Evolutionary conservation across 1,284 basidiomycete species (phyloP).

Genomic region (Trichosporon coremiiforme): DNA sequence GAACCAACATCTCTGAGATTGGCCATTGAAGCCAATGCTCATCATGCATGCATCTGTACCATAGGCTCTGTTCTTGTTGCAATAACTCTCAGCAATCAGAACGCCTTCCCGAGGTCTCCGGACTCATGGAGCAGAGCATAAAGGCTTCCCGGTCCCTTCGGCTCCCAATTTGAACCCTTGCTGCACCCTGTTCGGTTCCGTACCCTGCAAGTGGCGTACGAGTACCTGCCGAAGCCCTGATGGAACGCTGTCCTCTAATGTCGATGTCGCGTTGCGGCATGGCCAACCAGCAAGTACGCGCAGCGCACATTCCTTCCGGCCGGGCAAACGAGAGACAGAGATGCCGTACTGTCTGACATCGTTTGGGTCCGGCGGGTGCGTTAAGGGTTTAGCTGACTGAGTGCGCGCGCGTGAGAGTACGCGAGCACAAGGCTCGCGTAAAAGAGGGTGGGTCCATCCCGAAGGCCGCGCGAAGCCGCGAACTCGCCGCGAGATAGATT

Average conservation of each 20-base stretch:
- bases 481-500: not conserved
- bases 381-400: not conserved
- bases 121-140: no score
- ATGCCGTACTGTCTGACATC: not conserved
- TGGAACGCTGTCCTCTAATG: not conserved
- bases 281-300: not conserved
- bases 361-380: not conserved
- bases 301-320: not conserved
- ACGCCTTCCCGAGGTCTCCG: no score
- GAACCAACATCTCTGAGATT: not conserved
- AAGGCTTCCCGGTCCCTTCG: constrained; percentile 2
- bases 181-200: not conserved
- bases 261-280: not conserved
- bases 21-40: not conserved
- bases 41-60: constrained; percentile 8
- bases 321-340: not conserved
- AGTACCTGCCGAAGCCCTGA: not conserved
- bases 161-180: not conserved
- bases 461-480: not conserved
- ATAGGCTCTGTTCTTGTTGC: not conserved
- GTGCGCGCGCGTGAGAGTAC: not conserved
- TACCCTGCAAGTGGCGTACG: not conserved
- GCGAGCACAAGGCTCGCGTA: not conserved
- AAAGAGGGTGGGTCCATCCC: not conserved
- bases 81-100: no score